Base-by-base conservation (phyloP, 805 yeast genomes). In the Starmerella apis region DNA sequence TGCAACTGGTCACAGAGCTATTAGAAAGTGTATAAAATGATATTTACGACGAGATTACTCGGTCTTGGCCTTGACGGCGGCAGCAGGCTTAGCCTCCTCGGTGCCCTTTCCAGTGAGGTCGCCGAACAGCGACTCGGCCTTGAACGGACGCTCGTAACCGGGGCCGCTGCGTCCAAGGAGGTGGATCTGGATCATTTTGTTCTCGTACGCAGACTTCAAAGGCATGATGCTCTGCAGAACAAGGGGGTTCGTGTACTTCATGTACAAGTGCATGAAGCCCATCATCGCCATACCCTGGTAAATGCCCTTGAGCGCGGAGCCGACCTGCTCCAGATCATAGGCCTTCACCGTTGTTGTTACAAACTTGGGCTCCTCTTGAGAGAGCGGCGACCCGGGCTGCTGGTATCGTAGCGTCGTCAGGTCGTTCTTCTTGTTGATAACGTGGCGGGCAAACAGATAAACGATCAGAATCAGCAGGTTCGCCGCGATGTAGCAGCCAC, bases 171-270 rank as follows among this genome's bases (percentile, higher is more conserved):
- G 72, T 59, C 87, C 87, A 61, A 84, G 84, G 51, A 92, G 63
- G 68, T 92, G 95, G 68, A 92, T 86, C 74, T 86, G 80, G 61
- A 90, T 95, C 59, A 86, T 79, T 71, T 87, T 87, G 63, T 85
- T 72, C 72, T 92, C 97, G 50, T 86, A 70, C 43, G 94, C 95
- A 60, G 84, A 72, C 78, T 92, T 92, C 62, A 92, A 72, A 47
- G 96, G 90, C 47, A 94, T 78, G 60, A 92, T 78, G 56, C 88
- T 80, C 74, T 92, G 97, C 87, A 90, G 83, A 59, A 92, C 80
- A 66, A 92, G 77, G 53, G 98, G 98, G 71, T 92, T 87, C 68
- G 96, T 87, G 76, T 86, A 92, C 71, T 86, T 83, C 94, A 92
- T 79, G 79, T 90, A 90, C 55, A 92, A 64, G 70, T 92, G 98